Percentiles rank a stretch among this genome's conserved stretches.
Evolutionary conservation across 495 filamentous ascomycete species (phyloP).

Genomic region (Peziza echinospora): DNA sequence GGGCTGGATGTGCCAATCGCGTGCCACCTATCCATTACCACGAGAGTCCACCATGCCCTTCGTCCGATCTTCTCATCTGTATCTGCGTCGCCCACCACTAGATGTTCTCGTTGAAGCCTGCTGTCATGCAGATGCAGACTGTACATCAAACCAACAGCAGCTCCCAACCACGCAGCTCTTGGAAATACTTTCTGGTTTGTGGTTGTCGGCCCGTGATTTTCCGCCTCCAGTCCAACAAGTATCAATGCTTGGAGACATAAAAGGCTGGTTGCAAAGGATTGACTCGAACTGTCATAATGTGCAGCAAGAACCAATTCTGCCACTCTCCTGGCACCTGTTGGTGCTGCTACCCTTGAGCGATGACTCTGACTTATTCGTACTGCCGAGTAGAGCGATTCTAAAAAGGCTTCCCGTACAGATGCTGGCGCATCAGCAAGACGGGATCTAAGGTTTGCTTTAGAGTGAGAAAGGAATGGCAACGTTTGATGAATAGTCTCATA

Average conservation of each 20-base stretch:
- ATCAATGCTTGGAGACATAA: constrained; percentile 42
- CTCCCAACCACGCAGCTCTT: constrained; percentile 23
- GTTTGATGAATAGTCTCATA: constrained; percentile 48
- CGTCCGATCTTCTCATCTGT: constrained; percentile 48
- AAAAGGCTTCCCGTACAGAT: constrained; percentile 46
- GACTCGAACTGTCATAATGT: constrained; percentile 28
- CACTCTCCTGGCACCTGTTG: constrained; percentile 24
- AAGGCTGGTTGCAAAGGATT: constrained; percentile 30
- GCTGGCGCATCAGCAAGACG: constrained; percentile 38
- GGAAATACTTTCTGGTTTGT: constrained; percentile 13
- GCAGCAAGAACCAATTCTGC: constrained; percentile 30
- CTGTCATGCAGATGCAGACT: constrained; percentile 32
- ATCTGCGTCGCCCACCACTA: constrained; percentile 31
- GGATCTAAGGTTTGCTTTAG: constrained; percentile 37
- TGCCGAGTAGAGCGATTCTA: constrained; percentile 41
- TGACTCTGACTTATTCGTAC: constrained; percentile 34
- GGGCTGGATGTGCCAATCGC: constrained; percentile 41
- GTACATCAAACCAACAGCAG: constrained; percentile 37
- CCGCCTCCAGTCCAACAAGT: constrained; percentile 37
- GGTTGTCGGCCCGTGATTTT: constrained; percentile 29
- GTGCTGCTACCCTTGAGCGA: constrained; percentile 21
- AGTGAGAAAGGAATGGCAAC: constrained; percentile 51
- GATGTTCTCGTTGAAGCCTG: constrained; percentile 16
- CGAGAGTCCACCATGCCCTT: constrained; percentile 52
- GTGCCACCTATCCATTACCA: constrained; percentile 57